Conservation (phyloP, 2,329 filamentous ascomycete species). For the Claviceps humidiphila region DNA sequence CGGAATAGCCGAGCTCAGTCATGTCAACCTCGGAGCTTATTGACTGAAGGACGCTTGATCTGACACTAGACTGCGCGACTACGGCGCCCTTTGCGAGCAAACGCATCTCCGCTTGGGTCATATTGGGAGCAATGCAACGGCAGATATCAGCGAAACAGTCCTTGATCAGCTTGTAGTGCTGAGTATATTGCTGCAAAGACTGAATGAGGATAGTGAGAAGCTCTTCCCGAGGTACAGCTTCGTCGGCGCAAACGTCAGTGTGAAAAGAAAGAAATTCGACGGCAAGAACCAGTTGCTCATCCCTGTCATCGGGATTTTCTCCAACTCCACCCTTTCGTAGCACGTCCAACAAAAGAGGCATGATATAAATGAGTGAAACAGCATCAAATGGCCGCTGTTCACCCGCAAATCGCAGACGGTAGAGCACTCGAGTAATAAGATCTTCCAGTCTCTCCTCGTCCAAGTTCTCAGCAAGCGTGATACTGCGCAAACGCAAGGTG, state of each 20-base stretch:
- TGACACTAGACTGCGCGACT: constrained; percentile 65
- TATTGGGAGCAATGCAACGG: constrained; percentile 72
- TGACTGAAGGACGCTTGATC: constrained; percentile 74
- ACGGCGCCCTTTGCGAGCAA: constrained; percentile 69
- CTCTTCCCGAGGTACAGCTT: constrained; percentile 61
- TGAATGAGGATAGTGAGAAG: constrained; percentile 59
- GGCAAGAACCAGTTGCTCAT: constrained; percentile 80
- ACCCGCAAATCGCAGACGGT: constrained; percentile 76
- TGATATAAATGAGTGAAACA: constrained; percentile 73
- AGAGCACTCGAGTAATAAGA: constrained; percentile 77
- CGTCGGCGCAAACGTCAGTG: constrained; percentile 63
- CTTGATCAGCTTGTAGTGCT: constrained; percentile 91
- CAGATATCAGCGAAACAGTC: constrained; percentile 83
- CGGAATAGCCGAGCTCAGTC: constrained; percentile 71
- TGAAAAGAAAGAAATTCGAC: constrained; percentile 85
- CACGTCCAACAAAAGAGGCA: constrained; percentile 70
- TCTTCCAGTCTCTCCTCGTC: constrained; percentile 71
- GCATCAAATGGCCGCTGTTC: constrained; percentile 91
- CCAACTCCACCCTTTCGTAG: constrained; percentile 70
- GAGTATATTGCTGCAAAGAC: constrained; percentile 78
- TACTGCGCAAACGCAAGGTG: constrained; percentile 65
- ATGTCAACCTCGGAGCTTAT: constrained; percentile 88
- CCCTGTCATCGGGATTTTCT: constrained; percentile 59
- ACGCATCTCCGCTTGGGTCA: constrained; percentile 56
- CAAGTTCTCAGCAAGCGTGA: constrained; percentile 59